Conservation (phyloP, 192 early-diverging fungal species). For the Entomortierella parvispora region DNA sequence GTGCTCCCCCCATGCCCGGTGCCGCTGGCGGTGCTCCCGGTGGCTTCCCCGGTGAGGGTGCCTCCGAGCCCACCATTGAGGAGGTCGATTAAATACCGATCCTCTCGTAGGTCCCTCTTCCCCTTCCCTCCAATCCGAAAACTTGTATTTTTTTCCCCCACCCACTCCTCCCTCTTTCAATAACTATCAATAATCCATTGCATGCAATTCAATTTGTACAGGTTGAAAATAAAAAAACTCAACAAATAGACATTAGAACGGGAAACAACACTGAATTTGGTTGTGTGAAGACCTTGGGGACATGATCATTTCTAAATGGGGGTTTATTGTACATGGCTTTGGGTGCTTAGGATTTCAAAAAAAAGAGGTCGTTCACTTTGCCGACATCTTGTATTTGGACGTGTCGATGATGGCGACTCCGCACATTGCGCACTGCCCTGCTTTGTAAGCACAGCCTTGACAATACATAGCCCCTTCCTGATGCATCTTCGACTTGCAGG, state of each 20-base stretch:
- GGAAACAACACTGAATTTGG: background rate
- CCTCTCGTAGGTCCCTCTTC: background rate
- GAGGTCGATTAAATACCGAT: slow-evolving; percentile 74
- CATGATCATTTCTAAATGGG: no score
- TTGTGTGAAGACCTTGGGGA: no score
- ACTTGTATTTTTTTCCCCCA: slow-evolving; percentile 26
- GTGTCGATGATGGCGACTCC: slow-evolving; percentile 67
- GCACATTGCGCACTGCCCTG: slow-evolving; percentile 71
- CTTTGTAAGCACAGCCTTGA: slow-evolving; percentile 71
- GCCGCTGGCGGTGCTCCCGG: slow-evolving; percentile 80
- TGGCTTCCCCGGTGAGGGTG: slow-evolving; percentile 74
- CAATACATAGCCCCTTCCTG: slow-evolving; percentile 71
- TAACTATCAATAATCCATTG: slow-evolving; percentile 18
- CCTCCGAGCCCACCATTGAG: slow-evolving; percentile 74
- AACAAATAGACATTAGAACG: background rate
- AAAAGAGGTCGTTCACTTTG: slow-evolving; percentile 47
- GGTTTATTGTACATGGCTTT: background rate
- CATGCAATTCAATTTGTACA: slow-evolving; percentile 30
- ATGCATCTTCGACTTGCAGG: slow-evolving; percentile 67
- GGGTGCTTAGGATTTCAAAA: background rate
- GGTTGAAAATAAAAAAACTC: slow-evolving; percentile 11
- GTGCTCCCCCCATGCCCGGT: slow-evolving; percentile 69
- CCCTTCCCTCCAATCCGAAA: slow-evolving; percentile 19
- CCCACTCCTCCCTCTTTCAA: slow-evolving; percentile 8
- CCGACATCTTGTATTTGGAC: slow-evolving; percentile 64